Base-by-base conservation (phyloP, 768 basidiomycete genomes). In the Lyophyllum decastes region DNA sequence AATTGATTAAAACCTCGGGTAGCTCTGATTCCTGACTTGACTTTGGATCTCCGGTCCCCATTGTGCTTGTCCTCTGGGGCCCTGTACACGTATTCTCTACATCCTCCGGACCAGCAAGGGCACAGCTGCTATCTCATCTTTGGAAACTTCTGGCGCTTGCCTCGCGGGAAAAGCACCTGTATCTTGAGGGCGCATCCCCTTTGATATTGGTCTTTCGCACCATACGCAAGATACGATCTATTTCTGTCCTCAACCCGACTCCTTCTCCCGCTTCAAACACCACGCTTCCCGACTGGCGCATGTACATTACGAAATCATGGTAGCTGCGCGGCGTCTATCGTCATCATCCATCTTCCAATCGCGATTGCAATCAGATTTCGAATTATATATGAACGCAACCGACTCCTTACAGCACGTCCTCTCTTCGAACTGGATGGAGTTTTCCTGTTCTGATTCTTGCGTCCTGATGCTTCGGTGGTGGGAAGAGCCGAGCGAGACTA, bases 1-100 rank as follows among this genome's bases (percentile, higher is more conserved):
- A 40, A 47, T 49, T 45, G 46, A 27, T 48, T 53, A 21, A 19
- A 47, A 27, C 58, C 46, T 52, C 54, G 54, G 60, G 56, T 52
- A 30, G 26, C 41, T 34, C 26, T 53, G 27, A 10, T 49, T 50
- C 16, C 22, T 25, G 21, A 43, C 52, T n/a, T 25, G n/a, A n/a
- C n/a, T n/a, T n/a, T 10, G 30, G 5, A 30, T 30, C 30, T 4
- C 30, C 34, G 26, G 22, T 27, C 52, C 40, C 44, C 22, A 21
- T 34, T 38, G 27, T 38, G 9, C 2, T 34, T 38, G 19, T 19
- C 25, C 49, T 34, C 34, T 49, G 38, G 40, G 21, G n/a, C n/a
- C 50, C 51, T 58, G 14, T 41, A 41, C 40, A n/a, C n/a, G 16
- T 41, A 35, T 27, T 22, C 10, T 9, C 11, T 38, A 35, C 30